Evolutionary conservation across 2,329 filamentous ascomycete genomes (phyloP), one percentile per base, ranked within the genome.

Genomic region (Teratosphaeriaceae sp.): DNA sequence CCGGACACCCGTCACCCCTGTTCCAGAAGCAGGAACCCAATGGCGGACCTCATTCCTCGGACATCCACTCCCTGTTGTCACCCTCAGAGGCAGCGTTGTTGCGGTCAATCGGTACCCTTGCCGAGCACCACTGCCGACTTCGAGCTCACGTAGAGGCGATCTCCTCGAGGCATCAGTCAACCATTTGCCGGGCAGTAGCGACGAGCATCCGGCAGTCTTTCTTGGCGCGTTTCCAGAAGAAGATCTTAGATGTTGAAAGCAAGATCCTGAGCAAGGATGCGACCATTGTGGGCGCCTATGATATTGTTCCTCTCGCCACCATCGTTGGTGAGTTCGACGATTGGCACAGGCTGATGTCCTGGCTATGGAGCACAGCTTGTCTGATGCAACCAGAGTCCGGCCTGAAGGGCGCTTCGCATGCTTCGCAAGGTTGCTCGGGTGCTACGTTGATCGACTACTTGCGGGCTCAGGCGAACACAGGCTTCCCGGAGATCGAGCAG

Each of bases 1-100:
- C 89, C 58, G 90, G 92, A 54, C 87, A 97, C 69, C 84, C 86
- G 51, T 96, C 90, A 52, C 84, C 88, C 54, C 79, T 97, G 61
- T 85, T 96, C 70, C 76, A 78, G 66, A 64, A 44, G 9, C 34
- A 22, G 23, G 24, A 36, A 29, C 22, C 39, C 3, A 34, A 35
- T 43, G 42, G 44, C 49, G 29, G 42, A 47, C 12, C n/a, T 33
- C 19, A 34, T 13, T 11, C 31, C 4, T 3, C 26, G 7, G 54
- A 67, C 50, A 63, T 69, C 47, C 67, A 72, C 46, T 64, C 70
- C 21, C 64, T 78, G 40, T 68, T 81, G 23, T 86, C 88, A 35
- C 84, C 87, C 29, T 81, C 88, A 40, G 90, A 96, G 66, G 80
- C 82, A 59, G 84, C 87, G 52, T 79, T 97, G 49, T 77, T 98